Evolutionary conservation across 1,284 basidiomycete genomes (phyloP).

Genomic region (Hortiboletus rubellus): DNA sequence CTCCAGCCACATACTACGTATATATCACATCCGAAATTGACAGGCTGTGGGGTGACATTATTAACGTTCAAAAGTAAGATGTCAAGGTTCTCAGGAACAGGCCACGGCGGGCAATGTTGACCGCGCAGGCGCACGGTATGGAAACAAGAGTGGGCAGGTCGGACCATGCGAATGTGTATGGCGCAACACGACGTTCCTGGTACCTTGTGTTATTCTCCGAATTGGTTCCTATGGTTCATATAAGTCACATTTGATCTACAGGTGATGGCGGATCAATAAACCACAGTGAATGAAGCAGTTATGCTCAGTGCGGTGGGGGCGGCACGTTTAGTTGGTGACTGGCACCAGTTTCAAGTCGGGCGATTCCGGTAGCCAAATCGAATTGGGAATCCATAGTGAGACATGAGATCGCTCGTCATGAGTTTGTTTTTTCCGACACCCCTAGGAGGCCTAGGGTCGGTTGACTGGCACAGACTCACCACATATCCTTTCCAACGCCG

Average conservation of each 20-base stretch:
- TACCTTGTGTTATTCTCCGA: background rate
- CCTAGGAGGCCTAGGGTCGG: background rate
- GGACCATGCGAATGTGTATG: background rate
- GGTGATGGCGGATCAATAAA: background rate
- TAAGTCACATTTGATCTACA: background rate
- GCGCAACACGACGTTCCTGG: conserved; percentile 1
- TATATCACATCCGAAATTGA: no score
- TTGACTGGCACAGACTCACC: background rate
- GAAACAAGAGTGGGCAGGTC: no score
- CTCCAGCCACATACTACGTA: background rate
- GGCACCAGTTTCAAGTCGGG: background rate
- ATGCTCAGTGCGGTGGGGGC: background rate
- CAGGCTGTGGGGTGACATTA: background rate
- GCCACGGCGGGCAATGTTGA: background rate
- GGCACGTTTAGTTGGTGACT: background rate
- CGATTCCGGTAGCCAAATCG: background rate
- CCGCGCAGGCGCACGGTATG: background rate
- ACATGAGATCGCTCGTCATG: background rate
- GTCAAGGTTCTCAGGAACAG: background rate
- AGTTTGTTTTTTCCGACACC: background rate
- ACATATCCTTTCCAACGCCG: background rate
- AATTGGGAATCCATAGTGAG: background rate
- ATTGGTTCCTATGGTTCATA: background rate
- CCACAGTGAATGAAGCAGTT: background rate
- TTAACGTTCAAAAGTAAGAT: background rate